A percentile compares a stretch with the other conserved stretches of the same genome.
phyloP scores from a whole-genome alignment of 2,329 filamentous ascomycete genomes.

The Leptographium lundbergii region DNA sequence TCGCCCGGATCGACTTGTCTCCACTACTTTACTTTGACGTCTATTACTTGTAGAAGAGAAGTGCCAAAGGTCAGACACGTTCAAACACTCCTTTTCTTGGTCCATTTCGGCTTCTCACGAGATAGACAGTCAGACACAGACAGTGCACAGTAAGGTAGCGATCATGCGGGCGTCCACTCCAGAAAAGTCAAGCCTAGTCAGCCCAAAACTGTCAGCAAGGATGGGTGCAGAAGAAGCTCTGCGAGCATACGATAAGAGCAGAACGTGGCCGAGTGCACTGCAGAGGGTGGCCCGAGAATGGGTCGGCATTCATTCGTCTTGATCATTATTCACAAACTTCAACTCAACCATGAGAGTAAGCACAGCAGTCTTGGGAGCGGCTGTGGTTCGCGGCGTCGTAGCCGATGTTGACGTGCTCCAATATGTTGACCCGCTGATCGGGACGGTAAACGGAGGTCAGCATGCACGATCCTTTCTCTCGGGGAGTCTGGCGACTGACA shows the following conservation, averaged over 20 bases:
- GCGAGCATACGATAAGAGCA: neutral
- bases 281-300: neutral
- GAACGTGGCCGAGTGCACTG: neutral
- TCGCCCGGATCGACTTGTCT: neutral
- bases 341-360: neutral
- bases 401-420: conserved; percentile 4
- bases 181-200: neutral
- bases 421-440: conserved; percentile 36
- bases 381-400: no score
- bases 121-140: neutral
- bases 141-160: neutral
- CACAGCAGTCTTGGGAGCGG: neutral
- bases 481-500: neutral
- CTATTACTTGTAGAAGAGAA: no score
- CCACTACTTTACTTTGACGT: neutral
- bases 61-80: no score
- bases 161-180: neutral
- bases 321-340: no score
- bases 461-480: neutral
- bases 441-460: conserved; percentile 20
- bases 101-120: no score
- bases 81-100: no score
- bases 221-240: neutral
- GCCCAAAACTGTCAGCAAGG: neutral
- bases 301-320: no score